Evolutionary conservation across 1,284 basidiomycete species (phyloP).

Genomic region (Peniophora sp.): DNA sequence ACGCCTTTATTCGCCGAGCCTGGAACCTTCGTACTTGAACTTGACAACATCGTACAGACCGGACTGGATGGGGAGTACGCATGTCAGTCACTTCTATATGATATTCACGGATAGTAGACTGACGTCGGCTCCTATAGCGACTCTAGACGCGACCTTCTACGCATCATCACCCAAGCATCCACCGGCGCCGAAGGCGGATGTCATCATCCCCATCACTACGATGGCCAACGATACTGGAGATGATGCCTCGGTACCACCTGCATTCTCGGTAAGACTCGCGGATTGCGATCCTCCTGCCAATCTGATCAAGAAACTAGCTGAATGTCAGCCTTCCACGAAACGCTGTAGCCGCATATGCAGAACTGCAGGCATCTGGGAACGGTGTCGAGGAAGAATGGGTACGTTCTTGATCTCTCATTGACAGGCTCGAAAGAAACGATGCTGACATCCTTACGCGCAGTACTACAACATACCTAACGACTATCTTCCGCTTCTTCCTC

Average conservation of each 20-base stretch:
- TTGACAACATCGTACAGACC: slow-evolving; percentile 58
- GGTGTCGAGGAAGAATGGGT: slow-evolving; percentile 76
- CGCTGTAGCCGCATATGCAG: slow-evolving; percentile 60
- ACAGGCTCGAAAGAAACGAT: neutral
- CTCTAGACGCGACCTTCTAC: slow-evolving; percentile 63
- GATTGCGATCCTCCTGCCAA: neutral
- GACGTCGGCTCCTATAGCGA: slow-evolving; percentile 33
- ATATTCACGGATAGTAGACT: neutral
- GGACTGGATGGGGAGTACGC: slow-evolving; percentile 62
- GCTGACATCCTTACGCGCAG: slow-evolving; percentile 27
- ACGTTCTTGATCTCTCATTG: slow-evolving; percentile 1
- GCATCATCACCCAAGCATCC: slow-evolving; percentile 47
- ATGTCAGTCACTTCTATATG: slow-evolving; percentile 37
- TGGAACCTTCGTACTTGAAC: slow-evolving; percentile 62
- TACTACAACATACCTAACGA: slow-evolving; percentile 65
- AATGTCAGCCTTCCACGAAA: slow-evolving; percentile 65
- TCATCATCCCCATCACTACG: slow-evolving; percentile 64
- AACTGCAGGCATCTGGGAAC: slow-evolving; percentile 68
- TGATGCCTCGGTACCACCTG: slow-evolving; percentile 64
- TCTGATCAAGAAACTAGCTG: slow-evolving; percentile 34
- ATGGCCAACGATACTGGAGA: slow-evolving; percentile 54
- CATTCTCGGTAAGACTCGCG: slow-evolving; percentile 46
- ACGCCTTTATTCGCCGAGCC: slow-evolving; percentile 58
- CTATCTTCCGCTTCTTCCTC: slow-evolving; percentile 47
- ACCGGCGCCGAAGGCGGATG: slow-evolving; percentile 49